Percentiles rank a stretch among this genome's conserved stretches.
phyloP scores from a whole-genome alignment of 208 protist genomes.

The Crithidia thermophila region DNA sequence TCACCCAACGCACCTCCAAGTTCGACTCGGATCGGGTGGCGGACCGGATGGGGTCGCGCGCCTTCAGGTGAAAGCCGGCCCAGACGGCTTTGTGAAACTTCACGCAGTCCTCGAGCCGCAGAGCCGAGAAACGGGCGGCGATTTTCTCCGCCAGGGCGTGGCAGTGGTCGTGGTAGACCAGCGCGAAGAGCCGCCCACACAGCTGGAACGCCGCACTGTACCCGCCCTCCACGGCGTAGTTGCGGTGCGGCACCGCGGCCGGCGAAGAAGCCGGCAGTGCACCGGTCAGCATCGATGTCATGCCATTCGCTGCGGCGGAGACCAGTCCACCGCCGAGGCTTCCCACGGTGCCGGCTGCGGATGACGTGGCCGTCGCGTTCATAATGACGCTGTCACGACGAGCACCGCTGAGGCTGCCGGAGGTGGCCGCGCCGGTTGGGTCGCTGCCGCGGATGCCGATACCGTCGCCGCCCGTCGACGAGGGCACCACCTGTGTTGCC shows the following conservation, averaged over 20 bases:
- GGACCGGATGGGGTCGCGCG: conserved; percentile 24
- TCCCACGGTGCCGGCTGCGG: neutral
- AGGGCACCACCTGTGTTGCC: neutral
- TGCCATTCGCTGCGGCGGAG: conserved; percentile 12
- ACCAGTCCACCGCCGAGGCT: conserved; percentile 1
- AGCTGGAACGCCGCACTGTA: conserved; percentile 44
- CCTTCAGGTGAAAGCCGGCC: conserved; percentile 32
- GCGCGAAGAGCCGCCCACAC: conserved; percentile 32
- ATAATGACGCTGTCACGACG: neutral
- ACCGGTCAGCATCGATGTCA: conserved; percentile 27
- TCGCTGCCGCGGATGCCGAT: neutral
- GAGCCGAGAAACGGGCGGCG: conserved; percentile 18
- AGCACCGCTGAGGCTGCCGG: neutral
- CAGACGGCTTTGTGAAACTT: conserved; percentile 35
- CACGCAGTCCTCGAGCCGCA: conserved; percentile 39
- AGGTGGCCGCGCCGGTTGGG: too few relatives aligned
- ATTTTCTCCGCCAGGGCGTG: conserved; percentile 29
- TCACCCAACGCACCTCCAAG: conserved; percentile 41
- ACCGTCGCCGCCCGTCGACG: neutral
- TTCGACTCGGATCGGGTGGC: conserved; percentile 41
- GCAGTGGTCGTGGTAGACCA: conserved; percentile 31
- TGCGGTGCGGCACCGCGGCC: conserved; percentile 4
- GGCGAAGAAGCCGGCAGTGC: neutral
- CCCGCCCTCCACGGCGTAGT: conserved; percentile 26
- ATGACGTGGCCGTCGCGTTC: neutral